Conservation (phyloP, 78 protist species). For the Chrysochromulina tobinii region DNA sequence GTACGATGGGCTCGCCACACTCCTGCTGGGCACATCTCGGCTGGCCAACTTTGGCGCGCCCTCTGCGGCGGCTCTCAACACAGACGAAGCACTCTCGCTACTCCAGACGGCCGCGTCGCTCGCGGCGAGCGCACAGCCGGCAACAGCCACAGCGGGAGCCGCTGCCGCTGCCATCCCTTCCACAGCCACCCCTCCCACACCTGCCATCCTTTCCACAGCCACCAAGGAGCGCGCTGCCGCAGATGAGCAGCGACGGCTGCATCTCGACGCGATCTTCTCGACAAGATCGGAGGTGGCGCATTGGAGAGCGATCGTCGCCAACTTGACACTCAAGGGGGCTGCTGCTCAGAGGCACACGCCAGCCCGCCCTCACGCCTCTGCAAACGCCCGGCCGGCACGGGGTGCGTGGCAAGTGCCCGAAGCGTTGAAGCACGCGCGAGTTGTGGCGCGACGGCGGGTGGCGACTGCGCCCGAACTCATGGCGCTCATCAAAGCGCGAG, state of each 20-base stretch:
- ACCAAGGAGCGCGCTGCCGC: neutral
- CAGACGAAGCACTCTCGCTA: neutral
- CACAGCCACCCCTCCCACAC: too few species aligned
- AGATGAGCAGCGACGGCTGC: neutral
- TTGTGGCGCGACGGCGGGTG: too few species aligned
- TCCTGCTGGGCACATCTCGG: neutral
- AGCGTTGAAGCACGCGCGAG: neutral
- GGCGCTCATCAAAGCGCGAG: too few species aligned
- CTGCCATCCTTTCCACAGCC: neutral
- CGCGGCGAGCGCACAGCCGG: too few species aligned
- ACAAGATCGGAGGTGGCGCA: neutral
- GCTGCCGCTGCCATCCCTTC: too few species aligned
- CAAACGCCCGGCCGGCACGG: neutral
- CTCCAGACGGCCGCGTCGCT: neutral
- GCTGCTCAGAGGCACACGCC: too few species aligned
- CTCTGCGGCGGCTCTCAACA: neutral
- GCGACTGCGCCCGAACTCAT: too few species aligned
- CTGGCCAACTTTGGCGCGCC: neutral
- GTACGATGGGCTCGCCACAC: neutral
- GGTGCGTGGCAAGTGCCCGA: neutral
- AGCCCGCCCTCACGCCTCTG: too few species aligned
- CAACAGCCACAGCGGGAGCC: too few species aligned
- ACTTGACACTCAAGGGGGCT: too few species aligned
- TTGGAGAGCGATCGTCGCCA: neutral
- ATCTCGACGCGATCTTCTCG: neutral